Percentiles rank a stretch among this genome's conserved stretches.
phyloP scores from a whole-genome alignment of 768 basidiomycete species.

The Podaxis mareebaensis region DNA sequence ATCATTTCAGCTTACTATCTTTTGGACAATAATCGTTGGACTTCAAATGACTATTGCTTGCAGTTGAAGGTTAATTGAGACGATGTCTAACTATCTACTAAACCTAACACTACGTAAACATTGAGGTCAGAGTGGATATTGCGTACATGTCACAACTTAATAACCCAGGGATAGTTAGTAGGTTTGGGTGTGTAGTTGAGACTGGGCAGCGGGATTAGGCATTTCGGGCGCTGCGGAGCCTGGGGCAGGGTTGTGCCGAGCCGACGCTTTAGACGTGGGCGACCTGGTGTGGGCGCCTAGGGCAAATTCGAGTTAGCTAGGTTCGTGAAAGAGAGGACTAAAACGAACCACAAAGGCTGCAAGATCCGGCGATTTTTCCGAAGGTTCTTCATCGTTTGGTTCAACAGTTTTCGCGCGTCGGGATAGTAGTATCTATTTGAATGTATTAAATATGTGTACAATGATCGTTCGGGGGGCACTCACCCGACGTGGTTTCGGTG shows the following conservation, averaged over 20 bases:
- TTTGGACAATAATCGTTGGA: no score
- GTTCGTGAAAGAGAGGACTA: background rate
- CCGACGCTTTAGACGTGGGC: conserved; percentile 59
- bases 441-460: background rate
- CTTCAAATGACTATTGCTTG: no score
- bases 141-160: no score
- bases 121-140: no score
- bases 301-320: background rate
- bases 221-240: conserved; percentile 15
- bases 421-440: conserved; percentile 27
- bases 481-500: conserved; percentile 16
- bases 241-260: conserved; percentile 33
- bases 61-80: no score
- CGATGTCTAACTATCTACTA: no score
- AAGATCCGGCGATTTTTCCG: background rate
- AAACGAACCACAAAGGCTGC: conserved; percentile 19
- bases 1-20: no score
- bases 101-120: no score
- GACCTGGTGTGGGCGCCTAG: conserved; percentile 42
- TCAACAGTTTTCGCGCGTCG: conserved; percentile 40
- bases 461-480: conserved; percentile 1
- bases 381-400: conserved; percentile 21
- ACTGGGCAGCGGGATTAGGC: conserved; percentile 2
- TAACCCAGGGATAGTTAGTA: no score
- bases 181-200: conserved; percentile 15